phyloP scores from a whole-genome alignment of 2,329 filamentous ascomycete genomes.

The Hypocreales sp. region DNA sequence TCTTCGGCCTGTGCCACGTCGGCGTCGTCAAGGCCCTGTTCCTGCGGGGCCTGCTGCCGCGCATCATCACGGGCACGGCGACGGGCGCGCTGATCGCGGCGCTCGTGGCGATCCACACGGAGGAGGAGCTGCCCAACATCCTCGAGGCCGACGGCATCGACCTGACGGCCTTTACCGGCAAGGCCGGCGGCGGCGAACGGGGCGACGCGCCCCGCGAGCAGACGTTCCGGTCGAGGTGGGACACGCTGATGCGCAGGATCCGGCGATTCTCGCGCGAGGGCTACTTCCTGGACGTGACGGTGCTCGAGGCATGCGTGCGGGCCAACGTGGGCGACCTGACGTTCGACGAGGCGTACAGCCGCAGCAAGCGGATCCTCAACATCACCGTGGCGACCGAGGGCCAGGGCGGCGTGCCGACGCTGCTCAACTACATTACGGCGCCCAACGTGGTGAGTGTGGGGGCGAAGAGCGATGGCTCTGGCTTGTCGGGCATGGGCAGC shows the following conservation, averaged over 20 bases:
- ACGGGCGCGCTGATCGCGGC: slow-evolving; percentile 84
- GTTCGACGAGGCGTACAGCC: slow-evolving; percentile 81
- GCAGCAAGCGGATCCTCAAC: slow-evolving; percentile 76
- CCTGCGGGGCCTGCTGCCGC: slow-evolving; percentile 62
- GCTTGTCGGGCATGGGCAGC: no score
- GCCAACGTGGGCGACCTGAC: slow-evolving; percentile 80
- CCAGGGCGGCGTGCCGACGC: slow-evolving; percentile 60
- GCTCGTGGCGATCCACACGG: slow-evolving; percentile 72
- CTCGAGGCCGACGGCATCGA: slow-evolving; percentile 70
- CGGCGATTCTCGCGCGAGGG: slow-evolving; percentile 59
- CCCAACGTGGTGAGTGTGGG: slow-evolving; percentile 83
- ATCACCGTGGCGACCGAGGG: slow-evolving; percentile 74
- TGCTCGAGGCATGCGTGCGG: slow-evolving; percentile 71
- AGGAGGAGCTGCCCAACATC: slow-evolving; percentile 66
- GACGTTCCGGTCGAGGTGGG: slow-evolving; percentile 26
- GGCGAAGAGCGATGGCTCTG: no score
- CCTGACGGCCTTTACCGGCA: slow-evolving; percentile 56
- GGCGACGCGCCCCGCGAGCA: slow-evolving; percentile 17
- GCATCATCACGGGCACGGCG: slow-evolving; percentile 82
- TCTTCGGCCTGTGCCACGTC: slow-evolving; percentile 81
- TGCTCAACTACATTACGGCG: slow-evolving; percentile 85
- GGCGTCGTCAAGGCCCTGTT: slow-evolving; percentile 83
- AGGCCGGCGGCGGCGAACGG: slow-evolving; percentile 12
- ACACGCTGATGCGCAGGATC: slow-evolving; percentile 50
- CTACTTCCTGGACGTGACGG: slow-evolving; percentile 68